Conservation (phyloP, 345 rosid species). For the Hirschfeldia incana region DNA sequence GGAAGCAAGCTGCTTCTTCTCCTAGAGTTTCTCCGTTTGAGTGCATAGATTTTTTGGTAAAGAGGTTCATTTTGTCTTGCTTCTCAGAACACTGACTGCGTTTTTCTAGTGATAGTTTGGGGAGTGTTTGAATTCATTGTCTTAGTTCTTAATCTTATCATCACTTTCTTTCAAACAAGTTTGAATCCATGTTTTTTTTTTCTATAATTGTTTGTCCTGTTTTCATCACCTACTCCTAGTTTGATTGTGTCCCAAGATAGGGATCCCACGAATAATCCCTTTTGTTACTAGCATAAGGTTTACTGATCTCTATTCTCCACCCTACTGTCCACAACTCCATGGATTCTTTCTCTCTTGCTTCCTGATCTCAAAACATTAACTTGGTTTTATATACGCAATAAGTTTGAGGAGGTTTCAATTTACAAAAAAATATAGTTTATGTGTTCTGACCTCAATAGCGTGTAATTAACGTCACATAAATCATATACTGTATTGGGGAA, state of each 20-base stretch:
- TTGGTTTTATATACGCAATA: too few species aligned
- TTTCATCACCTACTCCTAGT: background rate
- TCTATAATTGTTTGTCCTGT: background rate
- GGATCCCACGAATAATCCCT: background rate
- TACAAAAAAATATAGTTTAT: too few species aligned
- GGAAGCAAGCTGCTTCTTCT: background rate
- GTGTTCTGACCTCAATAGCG: too few species aligned
- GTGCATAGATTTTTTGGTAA: background rate
- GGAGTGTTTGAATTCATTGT: background rate
- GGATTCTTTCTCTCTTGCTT: too few species aligned
- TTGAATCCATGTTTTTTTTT: background rate
- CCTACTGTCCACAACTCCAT: too few species aligned
- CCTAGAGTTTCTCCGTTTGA: background rate
- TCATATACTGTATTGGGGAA: too few species aligned
- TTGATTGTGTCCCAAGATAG: background rate
- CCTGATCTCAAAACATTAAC: too few species aligned
- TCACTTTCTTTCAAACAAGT: background rate
- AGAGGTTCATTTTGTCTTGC: slow-evolving; percentile 17
- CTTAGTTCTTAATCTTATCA: background rate
- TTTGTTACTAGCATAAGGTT: too few species aligned
- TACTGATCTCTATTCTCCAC: too few species aligned
- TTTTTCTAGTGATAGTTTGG: background rate
- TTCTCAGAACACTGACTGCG: background rate
- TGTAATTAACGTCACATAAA: too few species aligned
- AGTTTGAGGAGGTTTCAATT: too few species aligned